Evolutionary conservation across 441 rosid genomes (phyloP), one percentile per base, ranked within the genome.

Genomic region (Raphanus hybrid): DNA sequence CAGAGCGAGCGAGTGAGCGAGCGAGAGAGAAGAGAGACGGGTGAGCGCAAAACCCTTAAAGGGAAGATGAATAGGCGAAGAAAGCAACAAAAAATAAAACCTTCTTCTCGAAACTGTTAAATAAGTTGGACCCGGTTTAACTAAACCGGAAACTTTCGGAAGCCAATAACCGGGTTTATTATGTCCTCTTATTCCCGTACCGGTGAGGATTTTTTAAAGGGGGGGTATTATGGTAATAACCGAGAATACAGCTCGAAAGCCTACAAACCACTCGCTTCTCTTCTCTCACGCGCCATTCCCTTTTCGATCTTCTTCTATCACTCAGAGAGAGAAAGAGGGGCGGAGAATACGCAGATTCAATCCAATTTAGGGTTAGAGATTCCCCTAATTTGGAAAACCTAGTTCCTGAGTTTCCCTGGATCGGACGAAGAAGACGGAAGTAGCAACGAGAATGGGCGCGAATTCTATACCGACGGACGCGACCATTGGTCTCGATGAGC

Each of bases 341-440:
- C 75, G 78, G 27, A 79, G 78, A 79, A 74, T 43, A 69, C 82
- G 78, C 78, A 74, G 75, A 57, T 71, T 20, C 70, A 72, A 80
- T 77, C 71, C 70, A 77, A 80, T 57, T 78, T 75, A 81, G 89
- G 85, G 81, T 79, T 75, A 29, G 80, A 68, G 74, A 69, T 75
- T 67, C 81, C 34, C 87, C 84, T 77, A 77, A 77, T 86, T 82
- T 82, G 81, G 81, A 54, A 29, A 69, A 67, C 58, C 63, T 52
- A 54, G 48, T 23, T 75, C 64, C 59, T 64, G 77, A 48, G 54
- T 16, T 73, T 68, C 61, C 80, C 59, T 32, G 5, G 71, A 43
- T 67, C 79, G 54, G 64, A 74, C 34, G 34, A 29, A 29, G 34
- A 29, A 23, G 26, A 23, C 0, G 8, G 8, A 71, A 52, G 27